Base-by-base conservation (phyloP, 179 eudicot genomes). In the Beta corolliflora region DNA sequence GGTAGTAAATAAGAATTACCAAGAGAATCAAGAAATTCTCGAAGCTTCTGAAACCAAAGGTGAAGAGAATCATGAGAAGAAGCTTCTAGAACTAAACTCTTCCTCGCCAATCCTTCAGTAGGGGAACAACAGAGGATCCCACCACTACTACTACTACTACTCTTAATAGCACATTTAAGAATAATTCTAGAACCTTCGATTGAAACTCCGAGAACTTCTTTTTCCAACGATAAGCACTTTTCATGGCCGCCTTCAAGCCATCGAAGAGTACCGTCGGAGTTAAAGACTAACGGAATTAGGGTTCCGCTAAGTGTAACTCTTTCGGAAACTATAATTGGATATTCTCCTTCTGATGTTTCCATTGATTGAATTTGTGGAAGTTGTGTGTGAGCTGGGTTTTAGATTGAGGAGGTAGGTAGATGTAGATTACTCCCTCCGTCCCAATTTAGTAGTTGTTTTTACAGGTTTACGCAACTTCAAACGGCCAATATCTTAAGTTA, bases 121-220 rank as follows among this genome's bases (percentile, higher is more conserved):
- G 70, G 7, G 12, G 63, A 79, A 44, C 82, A 72, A 81, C 94
- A 90, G 52, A 88, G 81, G 48, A 80, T 70, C 48, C 85, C 83
- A n/a, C n/a, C n/a, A n/a, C n/a, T n/a, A 45, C 68, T 75, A 45
- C 71, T 58, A 3, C 67, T 72, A 46, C 75, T 73, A 1, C 60
- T 56, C 50, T 79, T 87, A 13, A 89, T 83, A n/a, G 84, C 86
- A 13, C 91, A 87, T 72, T 79, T 89, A 44, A 95, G 68, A 25
- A 71, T 82, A 74, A 95, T 88, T 82, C 81, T 88, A 4, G 85
- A 81, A 45, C 87, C 98, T 73, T 88, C 90, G 4, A 73, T 76
- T 16, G 89, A 83, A 82, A 93, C 88, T 0, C 99, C 95, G 29
- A 95, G 76, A 15, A 89, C 94, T 45, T 93, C 91, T 84, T 90